Base-by-base conservation (phyloP, 768 basidiomycete genomes). In the Dentipellis sp. region DNA sequence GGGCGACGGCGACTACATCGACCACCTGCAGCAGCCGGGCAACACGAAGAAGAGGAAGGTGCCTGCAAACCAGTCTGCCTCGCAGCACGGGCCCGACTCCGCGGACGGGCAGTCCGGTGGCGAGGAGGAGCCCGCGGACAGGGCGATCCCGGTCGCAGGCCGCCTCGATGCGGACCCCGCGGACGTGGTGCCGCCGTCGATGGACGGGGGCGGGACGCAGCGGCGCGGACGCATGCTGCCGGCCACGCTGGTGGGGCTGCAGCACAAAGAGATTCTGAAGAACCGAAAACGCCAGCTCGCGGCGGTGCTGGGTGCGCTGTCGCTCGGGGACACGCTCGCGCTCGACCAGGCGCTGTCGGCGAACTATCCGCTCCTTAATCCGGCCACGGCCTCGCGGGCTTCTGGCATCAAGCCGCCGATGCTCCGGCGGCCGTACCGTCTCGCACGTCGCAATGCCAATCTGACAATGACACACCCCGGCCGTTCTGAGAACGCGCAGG, bases 41-140 rank as follows among this genome's bases (percentile, higher is more conserved):
- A 92, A 92, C 64, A 86, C 88, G 50, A 92, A 92, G 80, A 92
- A 92, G 72, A 77, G 90, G 50, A 92, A 92, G 67, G 89, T 92
- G 2, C 90, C 91, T 0, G 78, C 81, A 38, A 84, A 88, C 67
- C 65, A 72, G 54, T 67, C 73, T 14, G 71, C 72, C 52, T 67
- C 70, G 39, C 68, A 66, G 47, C 71, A 67, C 46, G 75, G 76
- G 54, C 76, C 75, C 46, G 77, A 78, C 56, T 65, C 61, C 54
- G 66, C 68, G 56, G 74, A 76, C 46, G 67, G 59, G 40, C 64
- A 66, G 52, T 73, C 75, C 39, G 73, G 74, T 11, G 75, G 69
- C 21, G 75, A 74, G 51, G 75, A 76, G 52, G 79, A 77, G 58
- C 62, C 62, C 11, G 65, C 61, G 51, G 69, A 72, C 47, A 63